phyloP scores from a whole-genome alignment of 2,329 filamentous ascomycete genomes.

The Aspergillus tamarii region DNA sequence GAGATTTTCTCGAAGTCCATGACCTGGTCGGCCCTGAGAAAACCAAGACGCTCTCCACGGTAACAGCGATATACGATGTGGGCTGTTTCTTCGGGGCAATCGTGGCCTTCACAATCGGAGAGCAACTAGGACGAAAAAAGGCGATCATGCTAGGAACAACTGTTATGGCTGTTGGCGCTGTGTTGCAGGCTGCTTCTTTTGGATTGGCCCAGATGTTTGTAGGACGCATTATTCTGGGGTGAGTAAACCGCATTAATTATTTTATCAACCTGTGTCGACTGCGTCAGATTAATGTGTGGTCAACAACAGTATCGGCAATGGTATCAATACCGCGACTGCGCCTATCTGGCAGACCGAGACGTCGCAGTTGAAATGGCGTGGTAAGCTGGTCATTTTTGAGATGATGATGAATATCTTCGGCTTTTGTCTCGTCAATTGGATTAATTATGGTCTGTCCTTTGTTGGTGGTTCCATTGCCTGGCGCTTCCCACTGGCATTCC shows the following conservation, averaged over 20 bases:
- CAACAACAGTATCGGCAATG: not conserved
- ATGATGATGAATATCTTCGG: not conserved
- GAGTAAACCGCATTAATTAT: too few species aligned
- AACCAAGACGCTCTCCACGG: not conserved
- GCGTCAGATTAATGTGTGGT: too few species aligned
- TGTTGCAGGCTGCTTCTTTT: not conserved
- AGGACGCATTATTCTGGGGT: not conserved
- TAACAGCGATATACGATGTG: not conserved
- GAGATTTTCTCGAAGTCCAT: not conserved
- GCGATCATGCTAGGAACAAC: not conserved
- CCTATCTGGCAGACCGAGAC: constrained; percentile 4
- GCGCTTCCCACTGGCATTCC: not conserved
- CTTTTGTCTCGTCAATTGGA: not conserved
- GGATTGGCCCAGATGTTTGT: not conserved
- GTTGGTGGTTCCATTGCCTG: not conserved
- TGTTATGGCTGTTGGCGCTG: not conserved
- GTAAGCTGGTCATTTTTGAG: not conserved
- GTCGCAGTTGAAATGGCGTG: not conserved
- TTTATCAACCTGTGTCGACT: fast-evolving
- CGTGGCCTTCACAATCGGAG: constrained; percentile 3
- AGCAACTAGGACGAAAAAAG: not conserved
- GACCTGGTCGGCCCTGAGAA: not conserved
- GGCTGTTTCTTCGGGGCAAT: constrained; percentile 5
- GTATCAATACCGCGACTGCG: constrained; percentile 1
- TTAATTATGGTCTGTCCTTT: not conserved